Evolutionary conservation across 225 moss, liverwort and hornwort genomes (phyloP).

Genomic region (Lunularia cruciata): DNA sequence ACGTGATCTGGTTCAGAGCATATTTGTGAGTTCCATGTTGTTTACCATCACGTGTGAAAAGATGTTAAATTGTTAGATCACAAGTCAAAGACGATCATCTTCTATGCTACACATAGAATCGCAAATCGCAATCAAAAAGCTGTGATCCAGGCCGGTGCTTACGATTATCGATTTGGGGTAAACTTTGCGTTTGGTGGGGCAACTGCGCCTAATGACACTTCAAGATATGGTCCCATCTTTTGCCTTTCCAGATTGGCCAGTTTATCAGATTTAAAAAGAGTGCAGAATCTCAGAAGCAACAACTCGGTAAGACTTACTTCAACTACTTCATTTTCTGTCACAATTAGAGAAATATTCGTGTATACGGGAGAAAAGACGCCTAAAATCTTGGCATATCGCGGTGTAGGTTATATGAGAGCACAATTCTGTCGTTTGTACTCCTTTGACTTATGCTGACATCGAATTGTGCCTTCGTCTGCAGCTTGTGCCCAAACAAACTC

Average conservation of each 20-base stretch:
- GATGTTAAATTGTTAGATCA: too few relatives aligned
- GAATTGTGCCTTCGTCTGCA: neutral
- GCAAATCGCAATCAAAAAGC: too few relatives aligned
- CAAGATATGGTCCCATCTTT: neutral
- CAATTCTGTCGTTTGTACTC: neutral
- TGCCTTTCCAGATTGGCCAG: conserved; percentile 21
- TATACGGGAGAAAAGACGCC: too few relatives aligned
- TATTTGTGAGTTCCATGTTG: too few relatives aligned
- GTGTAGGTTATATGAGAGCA: neutral
- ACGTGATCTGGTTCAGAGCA: too few relatives aligned
- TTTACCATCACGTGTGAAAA: too few relatives aligned
- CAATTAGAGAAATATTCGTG: neutral
- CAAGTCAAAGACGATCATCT: too few relatives aligned
- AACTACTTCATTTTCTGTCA: neutral
- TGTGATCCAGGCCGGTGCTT: conserved; percentile 6
- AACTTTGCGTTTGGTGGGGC: conserved; percentile 36
- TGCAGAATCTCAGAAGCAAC: neutral
- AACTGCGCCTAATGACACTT: conserved; percentile 7
- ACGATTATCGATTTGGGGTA: conserved; percentile 27
- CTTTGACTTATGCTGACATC: neutral
- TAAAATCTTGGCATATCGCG: neutral
- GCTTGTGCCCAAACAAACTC: neutral
- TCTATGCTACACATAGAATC: too few relatives aligned
- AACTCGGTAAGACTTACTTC: neutral
- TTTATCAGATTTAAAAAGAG: conserved; percentile 24